Evolutionary conservation across 2,329 filamentous ascomycete genomes (phyloP).

Genomic region (Venturia oleaginea): DNA sequence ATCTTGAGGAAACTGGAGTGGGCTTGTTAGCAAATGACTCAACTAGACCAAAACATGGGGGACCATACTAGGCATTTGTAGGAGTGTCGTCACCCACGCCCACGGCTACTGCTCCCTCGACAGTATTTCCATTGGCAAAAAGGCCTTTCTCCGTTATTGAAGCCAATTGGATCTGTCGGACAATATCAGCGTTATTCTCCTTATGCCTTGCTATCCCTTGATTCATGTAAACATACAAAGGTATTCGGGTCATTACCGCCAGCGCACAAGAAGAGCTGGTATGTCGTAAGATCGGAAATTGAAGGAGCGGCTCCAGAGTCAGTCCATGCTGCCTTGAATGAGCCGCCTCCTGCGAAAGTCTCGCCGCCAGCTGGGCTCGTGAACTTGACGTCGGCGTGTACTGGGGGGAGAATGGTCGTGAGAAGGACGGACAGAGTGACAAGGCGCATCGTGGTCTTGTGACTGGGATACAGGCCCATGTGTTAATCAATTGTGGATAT

Average conservation of each 20-base stretch:
- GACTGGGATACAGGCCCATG: slow-evolving; percentile 2
- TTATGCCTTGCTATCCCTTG: slow-evolving; percentile 12
- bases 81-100: slow-evolving; percentile 33
- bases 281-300: slow-evolving; percentile 43
- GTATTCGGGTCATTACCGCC: slow-evolving; percentile 46
- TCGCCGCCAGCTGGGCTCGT: slow-evolving; percentile 43
- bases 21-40: slow-evolving; percentile 7
- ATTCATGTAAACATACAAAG: slow-evolving; percentile 12
- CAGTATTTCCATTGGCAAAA: slow-evolving; percentile 32
- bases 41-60: background rate
- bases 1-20: slow-evolving; percentile 48
- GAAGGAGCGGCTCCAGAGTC: slow-evolving; percentile 44
- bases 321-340: slow-evolving; percentile 47
- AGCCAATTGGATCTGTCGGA: slow-evolving; percentile 32
- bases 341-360: slow-evolving; percentile 39
- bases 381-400: slow-evolving; percentile 46
- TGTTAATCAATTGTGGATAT: slow-evolving; percentile 1
- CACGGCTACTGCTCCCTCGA: slow-evolving; percentile 37
- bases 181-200: slow-evolving; percentile 11
- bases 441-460: slow-evolving; percentile 2
- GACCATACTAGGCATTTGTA: slow-evolving; percentile 48
- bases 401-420: slow-evolving; percentile 16
- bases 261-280: slow-evolving; percentile 50
- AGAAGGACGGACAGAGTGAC: slow-evolving; percentile 6
- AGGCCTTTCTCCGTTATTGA: slow-evolving; percentile 30